Base-by-base conservation (phyloP, 1,284 basidiomycete species). In the Apiotrichum porosum region DNA sequence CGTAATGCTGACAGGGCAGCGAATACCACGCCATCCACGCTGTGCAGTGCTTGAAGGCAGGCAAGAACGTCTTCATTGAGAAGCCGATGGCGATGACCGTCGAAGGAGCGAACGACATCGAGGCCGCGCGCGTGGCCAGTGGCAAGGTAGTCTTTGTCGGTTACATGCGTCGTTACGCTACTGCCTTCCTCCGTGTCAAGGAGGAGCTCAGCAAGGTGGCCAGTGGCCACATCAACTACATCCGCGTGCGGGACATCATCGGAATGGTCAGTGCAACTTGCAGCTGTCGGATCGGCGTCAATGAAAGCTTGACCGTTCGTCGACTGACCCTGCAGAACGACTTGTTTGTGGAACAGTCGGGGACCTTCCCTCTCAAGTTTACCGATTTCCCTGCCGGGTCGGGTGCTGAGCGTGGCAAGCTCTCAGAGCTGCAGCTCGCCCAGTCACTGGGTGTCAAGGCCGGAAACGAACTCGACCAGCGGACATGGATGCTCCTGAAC, bases 131-230 rank as follows among this genome's bases (percentile, higher is more conserved):
- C 19, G 15, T 48, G 19, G 39, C 47, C 14, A 52, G 56, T 21
- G 52, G 56, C 22, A 51, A 52, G 15, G 44, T 61, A 12, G 47
- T 62, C 12, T 62, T 65, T 48, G 63, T 75, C 8, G 75, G 72
- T 6, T 72, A 72, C 49, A 75, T 75, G 73, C 57, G 75, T 30
- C 58, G 75, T 9, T 75, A 73, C 45, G 70, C 75, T 2, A 52
- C 58, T 2, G 75, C 74, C 3, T 72, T 69, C 40, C 38, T 61
- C 24, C 56, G 63, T 12, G 61, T 73, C 36, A 71, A 69, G 46
- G 56, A 22, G 12, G 32, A 37, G 18, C 38, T 32, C 3, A 19
- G 19, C 12, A 34, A 26, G 37, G n/a, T n/a, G n/a, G n/a, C n/a
- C n/a, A n/a, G n/a, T n/a, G 40, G 30, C 1, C 34, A 18, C 3